Base-by-base conservation (phyloP, 768 basidiomycete species). In the Hysterangium stoloniferum region DNA sequence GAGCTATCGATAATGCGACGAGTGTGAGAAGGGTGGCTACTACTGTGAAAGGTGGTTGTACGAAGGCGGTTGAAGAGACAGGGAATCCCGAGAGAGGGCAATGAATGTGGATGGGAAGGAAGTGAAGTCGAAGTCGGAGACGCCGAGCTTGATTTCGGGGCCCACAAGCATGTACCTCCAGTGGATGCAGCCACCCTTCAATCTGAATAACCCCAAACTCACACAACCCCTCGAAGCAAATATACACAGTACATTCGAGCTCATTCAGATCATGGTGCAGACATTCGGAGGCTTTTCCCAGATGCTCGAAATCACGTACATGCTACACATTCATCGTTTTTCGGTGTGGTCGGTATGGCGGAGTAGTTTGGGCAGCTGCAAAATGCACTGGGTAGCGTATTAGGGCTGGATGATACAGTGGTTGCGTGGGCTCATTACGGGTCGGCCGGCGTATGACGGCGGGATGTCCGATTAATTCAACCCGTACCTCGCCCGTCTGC, bases 271-370 rank as follows among this genome's bases (percentile, higher is more conserved):
- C 11, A 85, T 98, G 62, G 94, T 98, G 38, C 87, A 91, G 59
- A 95, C 94, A 4, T 95, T 97, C 68, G 75, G 82, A 0, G 93
- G 94, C 19, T 82, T 98, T 55, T 84, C 95, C 0, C 94, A 97
- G 64, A 94, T 98, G 82, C 84, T 98, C 62, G 95, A 97, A 66
- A 84, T 80, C 27, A 97, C 95, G 4, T 97, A 95, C 92, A 0
- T n/a, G n/a, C n/a, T n/a, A n/a, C n/a, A n/a, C 92, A 95, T 65
- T 91, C 88, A 0, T 86, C 83, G 8, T 95, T 95, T 68, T 95
- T 94, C 64, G 91, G 91, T 50, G 91, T 95, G 84, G 91, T 94
- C 45, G 89, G 91, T 54, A 95, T 99, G 38, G 76, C 94, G 33
- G 96, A 99, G 61, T 96, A 99, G 62, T 85, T 99, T 60, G 82